Evolutionary conservation across 441 rosid genomes (phyloP).

Genomic region (Populus hybrid): DNA sequence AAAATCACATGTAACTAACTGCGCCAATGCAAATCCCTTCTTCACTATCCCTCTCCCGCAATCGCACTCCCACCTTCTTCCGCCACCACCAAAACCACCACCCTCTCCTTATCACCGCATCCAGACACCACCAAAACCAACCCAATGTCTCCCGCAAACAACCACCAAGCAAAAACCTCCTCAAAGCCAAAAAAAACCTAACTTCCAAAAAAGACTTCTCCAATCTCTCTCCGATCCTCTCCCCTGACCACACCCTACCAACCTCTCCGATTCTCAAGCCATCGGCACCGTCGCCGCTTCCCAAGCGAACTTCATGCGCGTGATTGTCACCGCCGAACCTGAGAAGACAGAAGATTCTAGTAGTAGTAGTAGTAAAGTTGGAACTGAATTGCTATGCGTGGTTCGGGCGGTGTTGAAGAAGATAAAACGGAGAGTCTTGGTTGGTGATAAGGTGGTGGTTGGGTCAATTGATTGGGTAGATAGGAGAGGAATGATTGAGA

Average conservation of each 20-base stretch:
- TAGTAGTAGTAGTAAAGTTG: conserved; percentile 13
- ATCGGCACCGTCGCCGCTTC: conserved; percentile 79
- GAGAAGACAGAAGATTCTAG: not conserved
- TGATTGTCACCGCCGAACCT: conserved; percentile 35
- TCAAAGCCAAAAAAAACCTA: conserved; percentile 53
- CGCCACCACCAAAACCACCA: conserved; percentile 27
- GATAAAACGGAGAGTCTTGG: conserved; percentile 82
- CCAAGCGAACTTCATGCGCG: conserved; percentile 97
- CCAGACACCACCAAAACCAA: conserved; percentile 39
- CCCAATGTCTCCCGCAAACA: conserved; percentile 40
- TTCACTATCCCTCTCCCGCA: conserved; percentile 47
- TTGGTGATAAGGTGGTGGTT: conserved; percentile 80
- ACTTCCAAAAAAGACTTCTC: conserved; percentile 40
- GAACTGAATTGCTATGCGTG: conserved; percentile 80
- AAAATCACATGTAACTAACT: not conserved
- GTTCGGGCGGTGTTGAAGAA: conserved; percentile 87
- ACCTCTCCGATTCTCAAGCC: conserved; percentile 72
- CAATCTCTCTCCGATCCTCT: conserved; percentile 61
- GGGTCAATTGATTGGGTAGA: conserved; percentile 93
- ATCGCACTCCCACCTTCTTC: conserved; percentile 41
- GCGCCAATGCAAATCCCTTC: not conserved
- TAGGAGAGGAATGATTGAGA: conserved; percentile 81
- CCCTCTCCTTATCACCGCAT: conserved; percentile 29
- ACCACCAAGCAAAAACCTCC: conserved; percentile 57
- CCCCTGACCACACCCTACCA: conserved; percentile 34